Percentiles rank a stretch among this genome's conserved stretches.
Conservation (phyloP, 1,139 yeast species). For the Saccharomyces hybrid region DNA sequence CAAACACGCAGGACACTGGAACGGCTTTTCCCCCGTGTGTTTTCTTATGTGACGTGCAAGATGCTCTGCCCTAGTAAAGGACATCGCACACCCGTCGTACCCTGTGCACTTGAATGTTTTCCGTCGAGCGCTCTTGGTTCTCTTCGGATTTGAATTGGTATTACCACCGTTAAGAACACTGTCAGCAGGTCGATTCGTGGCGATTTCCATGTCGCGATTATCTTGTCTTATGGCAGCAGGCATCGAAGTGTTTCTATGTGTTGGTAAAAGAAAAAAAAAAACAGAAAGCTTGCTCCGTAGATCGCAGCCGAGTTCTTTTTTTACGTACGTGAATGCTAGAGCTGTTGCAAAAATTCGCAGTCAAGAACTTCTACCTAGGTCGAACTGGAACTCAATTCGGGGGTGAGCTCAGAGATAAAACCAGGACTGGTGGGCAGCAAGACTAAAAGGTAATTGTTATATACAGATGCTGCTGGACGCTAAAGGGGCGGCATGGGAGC, state of each 20-base stretch:
- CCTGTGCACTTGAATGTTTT: conserved; percentile 80
- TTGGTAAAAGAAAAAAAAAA: neutral
- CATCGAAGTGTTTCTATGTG: neutral
- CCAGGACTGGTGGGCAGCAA: neutral
- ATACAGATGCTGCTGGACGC: neutral
- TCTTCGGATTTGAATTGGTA: neutral
- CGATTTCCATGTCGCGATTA: neutral
- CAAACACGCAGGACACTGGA: conserved; percentile 73
- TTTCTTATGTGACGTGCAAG: conserved; percentile 86
- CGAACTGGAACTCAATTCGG: neutral
- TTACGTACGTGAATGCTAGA: neutral
- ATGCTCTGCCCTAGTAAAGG: conserved; percentile 84
- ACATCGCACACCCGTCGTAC: conserved; percentile 83
- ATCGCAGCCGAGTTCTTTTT: neutral
- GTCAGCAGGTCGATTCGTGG: neutral
- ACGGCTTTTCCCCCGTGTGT: conserved; percentile 94
- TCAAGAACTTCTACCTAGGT: neutral
- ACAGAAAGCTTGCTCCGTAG: neutral
- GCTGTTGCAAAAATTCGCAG: neutral
- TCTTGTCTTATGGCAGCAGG: neutral
- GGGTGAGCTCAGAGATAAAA: neutral
- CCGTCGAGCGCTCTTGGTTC: conserved; percentile 29
- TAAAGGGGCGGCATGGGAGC: neutral
- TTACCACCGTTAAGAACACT: neutral
- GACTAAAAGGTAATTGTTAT: neutral